A percentile compares a stretch with the other conserved stretches of the same genome.
Conservation (phyloP, 2,329 filamentous ascomycete species). For the Amauroascus verrucosus region DNA sequence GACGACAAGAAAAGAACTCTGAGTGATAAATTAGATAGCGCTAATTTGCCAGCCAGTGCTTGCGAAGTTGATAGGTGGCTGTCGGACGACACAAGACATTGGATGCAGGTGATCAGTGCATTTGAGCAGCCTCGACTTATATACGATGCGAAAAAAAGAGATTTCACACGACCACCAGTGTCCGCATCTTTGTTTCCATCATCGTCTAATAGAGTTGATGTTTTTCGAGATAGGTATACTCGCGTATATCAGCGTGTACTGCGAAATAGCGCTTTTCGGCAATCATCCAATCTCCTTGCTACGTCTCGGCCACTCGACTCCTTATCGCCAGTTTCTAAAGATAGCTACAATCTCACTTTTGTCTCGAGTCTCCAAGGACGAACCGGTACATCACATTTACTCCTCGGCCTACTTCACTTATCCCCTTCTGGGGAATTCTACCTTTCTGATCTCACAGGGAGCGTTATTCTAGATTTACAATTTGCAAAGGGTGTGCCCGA, state of each 20-base stretch:
- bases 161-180: constrained; percentile 65
- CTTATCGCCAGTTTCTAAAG: constrained; percentile 37
- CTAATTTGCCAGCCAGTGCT: neutral
- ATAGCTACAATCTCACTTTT: constrained; percentile 77
- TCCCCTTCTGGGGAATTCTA: constrained; percentile 73
- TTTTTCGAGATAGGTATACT: constrained; percentile 85
- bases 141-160: constrained; percentile 57
- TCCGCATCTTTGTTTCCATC: constrained; percentile 64
- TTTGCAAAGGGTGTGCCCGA: constrained; percentile 74
- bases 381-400: constrained; percentile 71
- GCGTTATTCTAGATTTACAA: constrained; percentile 70
- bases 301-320: constrained; percentile 47
- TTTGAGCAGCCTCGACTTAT: constrained; percentile 63
- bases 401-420: constrained; percentile 71
- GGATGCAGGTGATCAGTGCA: constrained; percentile 73
- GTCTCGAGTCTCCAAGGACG: constrained; percentile 67
- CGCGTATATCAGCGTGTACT: constrained; percentile 85
- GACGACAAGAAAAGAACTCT: neutral
- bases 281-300: constrained; percentile 45
- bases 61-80: neutral
- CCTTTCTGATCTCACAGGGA: constrained; percentile 78
- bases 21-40: neutral
- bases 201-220: constrained; percentile 67
- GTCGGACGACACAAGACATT: constrained; percentile 54
- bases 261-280: constrained; percentile 84